Evolutionary conservation across 2,329 filamentous ascomycete genomes (phyloP), one percentile per base, ranked within the genome.

Genomic region (Macrophomina phaseolina): DNA sequence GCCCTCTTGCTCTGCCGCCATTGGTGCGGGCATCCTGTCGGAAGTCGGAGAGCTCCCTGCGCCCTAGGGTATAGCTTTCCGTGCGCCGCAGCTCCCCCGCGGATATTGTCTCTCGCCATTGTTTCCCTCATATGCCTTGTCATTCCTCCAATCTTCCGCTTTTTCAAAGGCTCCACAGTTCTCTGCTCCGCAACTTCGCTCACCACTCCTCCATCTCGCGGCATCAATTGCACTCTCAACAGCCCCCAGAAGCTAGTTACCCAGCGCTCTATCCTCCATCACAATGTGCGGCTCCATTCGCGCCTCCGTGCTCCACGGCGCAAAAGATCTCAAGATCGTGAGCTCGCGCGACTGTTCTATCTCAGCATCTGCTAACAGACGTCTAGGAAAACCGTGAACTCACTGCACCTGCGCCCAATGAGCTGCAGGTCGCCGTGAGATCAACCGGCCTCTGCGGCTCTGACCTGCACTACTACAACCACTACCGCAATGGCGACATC

Each of bases 401-500:
- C 53, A 70, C 80, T 36, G 71, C 81, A 14, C 87, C 86, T 14
- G 73, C 75, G 48, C 75, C 80, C 34, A 76, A 79, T 69, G 88
- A 91, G 75, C 84, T 91, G 64, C 86, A 91, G 79, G 79, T 91
- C 69, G 83, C 85, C 69, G 83, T 91, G 69, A 86, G 85, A 69
- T 84, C 86, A 70, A 91, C 89, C 4, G 89, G 89, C 34, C 87
- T 92, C 74, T 91, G 89, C 77, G 89, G 89, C 74, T 89, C 86
- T 61, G 89, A 92, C 76, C 84, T 90, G 5, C 90, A 97, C 84
- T 97, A 97, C 88, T 97, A 92, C 86, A 83, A 87, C 70, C 91
- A 96, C 78, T 92, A 92, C 74, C 89, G 90, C 75, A 97, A 97
- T 79, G 93, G 93, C 76, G 88, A 92, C 83, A 97, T 93, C 75